These are phyloP conservation scores for Trichophaea hybrida DNA, from an alignment of 2,329 filamentous ascomycete species.

Conservation along the genomic window DNA sequence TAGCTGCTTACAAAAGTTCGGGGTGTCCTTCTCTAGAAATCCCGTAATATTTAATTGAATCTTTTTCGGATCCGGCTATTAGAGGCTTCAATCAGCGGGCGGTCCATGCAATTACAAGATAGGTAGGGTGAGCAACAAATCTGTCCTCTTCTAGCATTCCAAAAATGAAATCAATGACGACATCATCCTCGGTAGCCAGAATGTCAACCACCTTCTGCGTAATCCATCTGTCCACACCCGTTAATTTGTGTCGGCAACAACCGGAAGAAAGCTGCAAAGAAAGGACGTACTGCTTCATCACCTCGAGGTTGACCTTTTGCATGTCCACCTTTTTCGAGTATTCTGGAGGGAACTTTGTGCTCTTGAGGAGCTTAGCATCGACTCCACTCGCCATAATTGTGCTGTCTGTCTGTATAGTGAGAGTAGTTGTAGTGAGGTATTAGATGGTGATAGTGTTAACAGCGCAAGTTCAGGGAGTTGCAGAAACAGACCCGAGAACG, in stretches of 20 bases:
- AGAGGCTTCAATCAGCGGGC: background rate
- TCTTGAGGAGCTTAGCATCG: constrained; percentile 57
- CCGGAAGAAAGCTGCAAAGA: background rate
- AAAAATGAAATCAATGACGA: constrained; percentile 74
- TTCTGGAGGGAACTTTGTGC: constrained; percentile 84
- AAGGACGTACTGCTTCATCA: constrained; percentile 78
- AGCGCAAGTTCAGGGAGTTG: background rate
- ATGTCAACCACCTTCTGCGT: constrained; percentile 74
- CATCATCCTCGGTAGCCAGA: constrained; percentile 83
- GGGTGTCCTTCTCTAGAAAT: constrained; percentile 84
- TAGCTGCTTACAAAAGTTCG: constrained; percentile 78
- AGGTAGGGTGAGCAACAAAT: constrained; percentile 45
- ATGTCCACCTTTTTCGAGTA: constrained; percentile 96
- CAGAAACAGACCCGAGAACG: no score
- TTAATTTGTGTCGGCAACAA: background rate
- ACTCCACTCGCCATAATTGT: constrained; percentile 1
- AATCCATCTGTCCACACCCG: constrained; percentile 58
- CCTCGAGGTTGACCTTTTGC: constrained; percentile 88
- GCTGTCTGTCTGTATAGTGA: background rate
- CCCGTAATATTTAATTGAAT: constrained; percentile 89
- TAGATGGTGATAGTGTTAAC: background rate
- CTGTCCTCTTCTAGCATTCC: constrained; percentile 57
- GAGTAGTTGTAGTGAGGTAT: background rate
- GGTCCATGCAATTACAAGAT: background rate
- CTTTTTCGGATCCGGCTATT: constrained; percentile 83